These are phyloP conservation scores for Penicillium sp. DNA, from an alignment of 2,329 filamentous ascomycete genomes.

Conservation along the genomic window DNA sequence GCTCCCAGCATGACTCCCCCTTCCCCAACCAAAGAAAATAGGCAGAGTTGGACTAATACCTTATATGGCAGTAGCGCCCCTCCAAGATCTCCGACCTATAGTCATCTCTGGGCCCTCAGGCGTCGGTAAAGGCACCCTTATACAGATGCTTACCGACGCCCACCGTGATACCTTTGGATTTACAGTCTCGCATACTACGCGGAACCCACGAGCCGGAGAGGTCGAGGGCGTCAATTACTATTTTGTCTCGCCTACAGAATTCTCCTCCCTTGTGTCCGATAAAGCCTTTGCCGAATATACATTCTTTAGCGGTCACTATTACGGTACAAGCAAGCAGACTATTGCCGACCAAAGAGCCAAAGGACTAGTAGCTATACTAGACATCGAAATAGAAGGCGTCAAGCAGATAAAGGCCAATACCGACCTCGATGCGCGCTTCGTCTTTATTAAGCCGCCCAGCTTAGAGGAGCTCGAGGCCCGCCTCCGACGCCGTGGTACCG, in stretches of 20 bases:
- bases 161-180: conserved; percentile 30
- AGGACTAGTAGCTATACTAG: conserved; percentile 64
- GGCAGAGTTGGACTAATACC: background rate
- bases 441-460: conserved; percentile 74
- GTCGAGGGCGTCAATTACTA: conserved; percentile 68
- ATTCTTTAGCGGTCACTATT: conserved; percentile 71
- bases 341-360: conserved; percentile 15
- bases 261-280: conserved; percentile 57
- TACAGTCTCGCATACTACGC: conserved; percentile 55
- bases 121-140: conserved; percentile 30
- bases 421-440: conserved; percentile 63
- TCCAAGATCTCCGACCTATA: conserved; percentile 20
- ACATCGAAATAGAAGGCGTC: conserved; percentile 87
- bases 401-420: conserved; percentile 72
- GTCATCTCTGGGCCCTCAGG: conserved; percentile 29
- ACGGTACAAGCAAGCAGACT: conserved; percentile 64
- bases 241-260: conserved; percentile 60
- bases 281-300: conserved; percentile 76
- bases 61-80: background rate
- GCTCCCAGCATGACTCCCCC: no score
- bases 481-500: conserved; percentile 64
- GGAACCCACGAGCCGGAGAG: conserved; percentile 67
- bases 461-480: conserved; percentile 64
- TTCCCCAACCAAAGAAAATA: background rate
- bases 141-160: conserved; percentile 25